A percentile compares a stretch with the other conserved stretches of the same genome.
Conservation (phyloP, 78 protist species). For the Dictyostelium capitatum region DNA sequence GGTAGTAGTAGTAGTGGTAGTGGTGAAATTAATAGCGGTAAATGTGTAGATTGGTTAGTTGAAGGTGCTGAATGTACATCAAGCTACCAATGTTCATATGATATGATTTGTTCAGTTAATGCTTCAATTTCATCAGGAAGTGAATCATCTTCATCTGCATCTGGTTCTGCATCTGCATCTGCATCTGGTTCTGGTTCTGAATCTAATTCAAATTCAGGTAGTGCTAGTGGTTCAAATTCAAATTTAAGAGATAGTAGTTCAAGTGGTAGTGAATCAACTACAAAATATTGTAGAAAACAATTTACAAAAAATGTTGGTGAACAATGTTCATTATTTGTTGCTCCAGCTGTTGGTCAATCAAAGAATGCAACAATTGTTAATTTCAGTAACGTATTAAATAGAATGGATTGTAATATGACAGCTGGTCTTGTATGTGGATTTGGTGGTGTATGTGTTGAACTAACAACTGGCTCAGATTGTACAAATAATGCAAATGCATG, state of each 20-base stretch:
- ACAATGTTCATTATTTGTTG: not conserved
- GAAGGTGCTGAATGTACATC: conserved; percentile 25
- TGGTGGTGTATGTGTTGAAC: not conserved
- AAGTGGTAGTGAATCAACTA: not conserved
- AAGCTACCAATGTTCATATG: conserved; percentile 24
- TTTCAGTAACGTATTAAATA: not conserved
- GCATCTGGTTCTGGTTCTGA: not conserved
- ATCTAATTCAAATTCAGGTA: not conserved
- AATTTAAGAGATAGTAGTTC: not conserved
- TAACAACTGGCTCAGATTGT: not conserved
- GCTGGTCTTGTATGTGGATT: not conserved
- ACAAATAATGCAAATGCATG: not conserved
- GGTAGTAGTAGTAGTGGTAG: not conserved
- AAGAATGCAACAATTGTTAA: not conserved
- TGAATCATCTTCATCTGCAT: not conserved
- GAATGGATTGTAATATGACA: conserved; percentile 9
- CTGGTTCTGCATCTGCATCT: not conserved
- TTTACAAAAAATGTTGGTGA: conserved; percentile 15
- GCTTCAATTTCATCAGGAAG: not conserved
- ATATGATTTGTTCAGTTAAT: conserved; percentile 22
- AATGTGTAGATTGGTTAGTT: conserved; percentile 12
- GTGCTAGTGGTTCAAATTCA: not conserved
- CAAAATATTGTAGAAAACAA: conserved; percentile 18
- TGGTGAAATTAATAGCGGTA: not conserved
- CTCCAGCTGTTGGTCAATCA: not conserved